These are phyloP conservation scores for Chaetomiaceae sp. DNA, from an alignment of 2,329 filamentous ascomycete species.

Conservation along the genomic window DNA sequence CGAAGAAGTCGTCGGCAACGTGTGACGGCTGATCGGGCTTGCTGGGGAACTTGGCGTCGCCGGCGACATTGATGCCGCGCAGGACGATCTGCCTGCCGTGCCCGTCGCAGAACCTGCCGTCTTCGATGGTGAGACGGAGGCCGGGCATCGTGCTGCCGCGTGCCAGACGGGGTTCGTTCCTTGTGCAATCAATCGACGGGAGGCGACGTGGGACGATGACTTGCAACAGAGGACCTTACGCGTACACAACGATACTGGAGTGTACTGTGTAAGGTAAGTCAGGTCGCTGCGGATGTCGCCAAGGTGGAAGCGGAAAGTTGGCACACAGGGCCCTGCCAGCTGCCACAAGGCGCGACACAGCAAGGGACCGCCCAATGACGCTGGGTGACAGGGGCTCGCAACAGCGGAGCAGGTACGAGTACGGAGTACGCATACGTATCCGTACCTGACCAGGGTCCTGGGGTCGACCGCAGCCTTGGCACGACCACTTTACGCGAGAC, in stretches of 20 bases:
- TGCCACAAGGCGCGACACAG: too few relatives aligned
- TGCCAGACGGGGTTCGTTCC: background rate
- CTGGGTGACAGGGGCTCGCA: too few relatives aligned
- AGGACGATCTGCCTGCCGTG: conserved; percentile 80
- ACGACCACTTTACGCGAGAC: conserved; percentile 15
- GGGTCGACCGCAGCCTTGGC: too few relatives aligned
- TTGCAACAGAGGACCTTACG: background rate
- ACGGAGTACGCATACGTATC: too few relatives aligned
- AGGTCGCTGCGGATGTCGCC: too few relatives aligned
- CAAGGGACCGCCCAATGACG: conserved; percentile 2
- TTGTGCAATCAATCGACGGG: background rate
- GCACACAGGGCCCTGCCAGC: too few relatives aligned
- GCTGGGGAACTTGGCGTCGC: conserved; percentile 83
- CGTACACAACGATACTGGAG: too few relatives aligned
- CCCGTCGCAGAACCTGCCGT: conserved; percentile 74
- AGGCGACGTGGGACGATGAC: background rate
- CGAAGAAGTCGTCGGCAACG: conserved; percentile 72
- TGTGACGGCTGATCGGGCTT: conserved; percentile 78
- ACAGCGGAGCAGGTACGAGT: too few relatives aligned
- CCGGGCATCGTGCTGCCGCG: conserved; percentile 58
- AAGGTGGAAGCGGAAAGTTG: too few relatives aligned
- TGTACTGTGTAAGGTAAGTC: too few relatives aligned
- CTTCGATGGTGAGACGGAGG: conserved; percentile 75
- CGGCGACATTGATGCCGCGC: conserved; percentile 89
- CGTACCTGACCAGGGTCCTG: too few relatives aligned